Evolutionary conservation across 768 basidiomycete genomes (phyloP).

Genomic region (Boletus sp.): DNA sequence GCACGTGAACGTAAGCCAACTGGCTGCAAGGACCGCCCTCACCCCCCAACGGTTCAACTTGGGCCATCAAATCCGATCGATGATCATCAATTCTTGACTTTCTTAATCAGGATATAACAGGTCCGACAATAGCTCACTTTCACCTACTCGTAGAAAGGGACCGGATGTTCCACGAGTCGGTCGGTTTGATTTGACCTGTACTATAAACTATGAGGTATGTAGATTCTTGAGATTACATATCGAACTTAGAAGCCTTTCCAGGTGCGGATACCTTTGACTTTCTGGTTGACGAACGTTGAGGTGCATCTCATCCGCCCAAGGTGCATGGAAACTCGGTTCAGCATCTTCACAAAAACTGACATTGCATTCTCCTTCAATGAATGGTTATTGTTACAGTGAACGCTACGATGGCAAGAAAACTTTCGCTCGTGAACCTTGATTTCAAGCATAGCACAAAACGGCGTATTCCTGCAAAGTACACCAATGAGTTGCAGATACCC

Average conservation of each 20-base stretch:
- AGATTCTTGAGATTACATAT: too few species aligned
- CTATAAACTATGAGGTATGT: too few species aligned
- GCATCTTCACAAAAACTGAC: background rate
- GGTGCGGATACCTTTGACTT: background rate
- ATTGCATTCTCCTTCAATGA: slow-evolving; percentile 1
- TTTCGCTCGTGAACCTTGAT: background rate
- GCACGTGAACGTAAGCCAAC: too few species aligned
- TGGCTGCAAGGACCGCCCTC: too few species aligned
- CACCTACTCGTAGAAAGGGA: background rate
- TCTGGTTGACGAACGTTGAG: background rate
- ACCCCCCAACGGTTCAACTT: too few species aligned
- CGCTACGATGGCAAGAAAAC: background rate
- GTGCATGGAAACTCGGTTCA: background rate
- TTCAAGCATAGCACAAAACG: slow-evolving; percentile 38
- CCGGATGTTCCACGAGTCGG: background rate
- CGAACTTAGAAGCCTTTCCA: background rate
- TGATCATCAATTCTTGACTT: background rate
- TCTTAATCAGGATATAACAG: background rate
- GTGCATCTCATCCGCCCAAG: too few species aligned
- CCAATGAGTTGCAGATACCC: background rate
- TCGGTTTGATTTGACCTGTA: background rate
- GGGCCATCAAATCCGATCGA: background rate
- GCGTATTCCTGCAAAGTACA: slow-evolving; percentile 36
- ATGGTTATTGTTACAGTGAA: slow-evolving; percentile 9
- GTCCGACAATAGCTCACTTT: background rate